Evolutionary conservation across 257 asterid species (phyloP), one percentile per base, ranked within the genome.

Genomic region (Scutellaria minor): DNA sequence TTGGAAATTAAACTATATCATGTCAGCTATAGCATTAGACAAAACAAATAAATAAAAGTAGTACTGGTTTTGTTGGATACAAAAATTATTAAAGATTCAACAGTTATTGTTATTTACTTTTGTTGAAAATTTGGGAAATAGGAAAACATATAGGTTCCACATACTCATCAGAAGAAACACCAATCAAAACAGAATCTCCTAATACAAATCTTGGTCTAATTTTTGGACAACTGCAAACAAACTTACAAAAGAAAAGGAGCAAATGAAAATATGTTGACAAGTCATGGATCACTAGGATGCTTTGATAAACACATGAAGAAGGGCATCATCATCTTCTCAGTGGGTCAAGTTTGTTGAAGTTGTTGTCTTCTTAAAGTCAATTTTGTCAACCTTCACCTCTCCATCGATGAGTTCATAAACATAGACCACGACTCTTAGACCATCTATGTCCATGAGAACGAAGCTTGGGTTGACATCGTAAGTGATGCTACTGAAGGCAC

Each of bases 401-500:
- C 98, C 98, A 76, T 94, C 98, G 6, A 91, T 88, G 73, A 91
- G 95, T 74, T 94, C 98, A 27, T 94, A 94, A 59, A 94, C 98
- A 24, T 94, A 94, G 37, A 94, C 98, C 41, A 94, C 98, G 46
- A 93, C 98, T 15, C 98, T 94, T 42, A 89, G 85, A 52, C 96
- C 97, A 52, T 93, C 98, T 58, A 93, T 89, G 77, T 93, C 98
- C 98, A 93, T 93, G 72, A 93, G 96, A 74, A 93, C 96, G 54
- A 93, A 94, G 88, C 97, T 94, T 0, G 98, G 98, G 80, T 91
- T 94, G 73, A 88, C 97, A 71, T 94, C 98, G 57, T 89, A 94
- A 42, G 97, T 94, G 86, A 90, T 88, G 88, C 97, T 89, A 81
- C 98, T 94, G 77, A 89, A 87, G 72, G 98, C 97, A 51, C 98